Conservation (phyloP, 768 basidiomycete genomes). For the Trametes sanguinea region DNA sequence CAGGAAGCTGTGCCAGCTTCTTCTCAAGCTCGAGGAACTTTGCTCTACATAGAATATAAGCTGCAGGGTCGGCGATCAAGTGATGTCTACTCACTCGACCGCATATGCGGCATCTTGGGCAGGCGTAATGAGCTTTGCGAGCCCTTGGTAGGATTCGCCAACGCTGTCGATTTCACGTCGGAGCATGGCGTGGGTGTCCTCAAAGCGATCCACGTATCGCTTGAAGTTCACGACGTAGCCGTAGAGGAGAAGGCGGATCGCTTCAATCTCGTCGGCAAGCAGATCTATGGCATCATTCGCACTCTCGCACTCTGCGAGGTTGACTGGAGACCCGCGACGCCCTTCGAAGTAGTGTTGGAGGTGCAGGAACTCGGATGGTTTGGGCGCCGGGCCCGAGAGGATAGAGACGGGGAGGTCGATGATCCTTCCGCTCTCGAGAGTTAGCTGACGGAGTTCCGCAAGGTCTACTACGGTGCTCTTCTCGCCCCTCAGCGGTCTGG, state of each 20-base stretch:
- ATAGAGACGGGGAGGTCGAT: constrained; percentile 13
- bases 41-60: neutral
- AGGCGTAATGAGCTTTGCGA: neutral
- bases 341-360: constrained; percentile 15
- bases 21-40: neutral
- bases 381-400: constrained; percentile 13
- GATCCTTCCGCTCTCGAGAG: constrained; percentile 13
- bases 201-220: constrained; percentile 16
- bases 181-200: neutral
- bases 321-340: neutral
- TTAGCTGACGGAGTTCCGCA: constrained; percentile 7
- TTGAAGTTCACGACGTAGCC: constrained; percentile 17
- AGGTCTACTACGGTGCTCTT: neutral
- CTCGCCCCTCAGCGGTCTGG: neutral
- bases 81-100: neutral
- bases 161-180: neutral
- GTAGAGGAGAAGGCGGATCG: constrained; percentile 11
- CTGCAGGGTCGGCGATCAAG: neutral
- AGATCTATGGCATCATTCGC: constrained; percentile 18
- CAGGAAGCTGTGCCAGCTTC: neutral
- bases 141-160: constrained; percentile 1
- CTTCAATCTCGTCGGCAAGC: constrained; percentile 18
- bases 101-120: neutral
- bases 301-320: constrained; percentile 6
- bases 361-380: constrained; percentile 12